A percentile compares a stretch with the other conserved stretches of the same genome.
phyloP scores from a whole-genome alignment of 129 eudicot genomes.

The Escallonia rubra region DNA sequence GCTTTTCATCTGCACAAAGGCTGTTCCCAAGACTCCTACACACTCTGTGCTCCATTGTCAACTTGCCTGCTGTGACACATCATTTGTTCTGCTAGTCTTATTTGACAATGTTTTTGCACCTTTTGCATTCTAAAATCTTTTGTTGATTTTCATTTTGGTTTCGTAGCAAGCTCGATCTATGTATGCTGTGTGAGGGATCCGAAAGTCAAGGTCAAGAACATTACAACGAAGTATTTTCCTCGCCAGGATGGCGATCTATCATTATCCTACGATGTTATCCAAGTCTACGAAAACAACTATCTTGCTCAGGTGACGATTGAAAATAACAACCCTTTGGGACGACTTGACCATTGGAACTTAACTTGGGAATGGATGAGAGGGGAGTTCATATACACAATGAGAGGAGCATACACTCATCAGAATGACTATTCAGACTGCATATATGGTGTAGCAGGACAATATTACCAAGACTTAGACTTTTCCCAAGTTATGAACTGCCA shows the following conservation, averaged over 20 bases:
- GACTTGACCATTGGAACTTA: conserved; percentile 10
- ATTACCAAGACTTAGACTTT: conserved; percentile 2
- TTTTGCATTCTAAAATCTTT: neutral
- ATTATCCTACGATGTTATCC: conserved; percentile 2
- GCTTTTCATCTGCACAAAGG: no score
- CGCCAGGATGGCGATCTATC: conserved; percentile 4
- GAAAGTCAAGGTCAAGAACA: neutral
- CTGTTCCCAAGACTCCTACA: no score
- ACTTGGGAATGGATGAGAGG: conserved; percentile 15
- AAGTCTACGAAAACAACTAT: conserved; percentile 3
- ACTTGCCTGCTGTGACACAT: no score
- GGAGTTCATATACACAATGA: conserved; percentile 6
- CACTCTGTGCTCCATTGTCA: no score
- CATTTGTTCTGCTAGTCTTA: no score
- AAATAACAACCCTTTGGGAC: conserved; percentile 1
- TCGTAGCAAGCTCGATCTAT: conserved; percentile 1
- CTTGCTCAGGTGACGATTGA: conserved; percentile 12
- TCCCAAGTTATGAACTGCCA: conserved; percentile 8
- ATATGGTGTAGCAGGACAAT: neutral
- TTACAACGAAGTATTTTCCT: neutral
- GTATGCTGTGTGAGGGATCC: conserved; percentile 13
- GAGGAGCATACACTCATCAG: conserved; percentile 14
- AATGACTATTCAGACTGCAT: conserved; percentile 7
- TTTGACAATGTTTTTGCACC: no score
- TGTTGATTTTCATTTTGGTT: neutral